A percentile compares a stretch with the other conserved stretches of the same genome.
Evolutionary conservation across 305 asterid genomes (phyloP).

Genomic region (Fraxinus xanthoxyloides): DNA sequence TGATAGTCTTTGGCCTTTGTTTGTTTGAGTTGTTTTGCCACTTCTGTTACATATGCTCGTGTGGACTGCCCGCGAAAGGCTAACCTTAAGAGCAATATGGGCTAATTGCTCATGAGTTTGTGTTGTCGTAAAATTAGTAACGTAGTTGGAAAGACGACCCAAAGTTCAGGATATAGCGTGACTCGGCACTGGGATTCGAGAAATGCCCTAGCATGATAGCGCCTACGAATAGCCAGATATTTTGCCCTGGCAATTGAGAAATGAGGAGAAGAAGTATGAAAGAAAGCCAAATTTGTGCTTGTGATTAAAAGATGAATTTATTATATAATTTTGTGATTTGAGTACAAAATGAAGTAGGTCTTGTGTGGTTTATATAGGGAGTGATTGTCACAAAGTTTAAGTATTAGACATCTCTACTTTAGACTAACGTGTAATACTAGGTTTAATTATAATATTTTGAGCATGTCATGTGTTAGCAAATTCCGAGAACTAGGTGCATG

Average conservation of each 20-base stretch:
- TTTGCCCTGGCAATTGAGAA: constrained; percentile 9
- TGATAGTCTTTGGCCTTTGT: constrained; percentile 30
- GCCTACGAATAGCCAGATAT: background rate
- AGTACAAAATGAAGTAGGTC: constrained; percentile 18
- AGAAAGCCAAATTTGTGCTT: constrained; percentile 12
- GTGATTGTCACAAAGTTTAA: constrained; percentile 19
- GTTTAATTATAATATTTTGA: constrained; percentile 2
- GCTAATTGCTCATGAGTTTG: constrained; percentile 43
- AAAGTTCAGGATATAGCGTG: constrained; percentile 41
- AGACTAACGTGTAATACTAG: constrained; percentile 23
- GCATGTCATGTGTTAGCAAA: constrained; percentile 33
- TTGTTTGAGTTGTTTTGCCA: constrained; percentile 31
- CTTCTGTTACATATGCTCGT: constrained; percentile 34
- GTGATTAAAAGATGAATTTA: background rate
- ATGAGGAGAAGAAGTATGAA: constrained; percentile 22
- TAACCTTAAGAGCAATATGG: constrained; percentile 47
- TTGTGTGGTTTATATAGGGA: constrained; percentile 31
- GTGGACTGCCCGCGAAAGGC: constrained; percentile 46
- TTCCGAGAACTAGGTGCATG: constrained; percentile 26
- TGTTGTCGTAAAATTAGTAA: constrained; percentile 26
- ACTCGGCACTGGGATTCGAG: constrained; percentile 33
- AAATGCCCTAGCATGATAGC: constrained; percentile 35
- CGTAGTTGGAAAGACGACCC: constrained; percentile 37
- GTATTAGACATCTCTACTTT: constrained; percentile 12
- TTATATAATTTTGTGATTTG: constrained; percentile 19